Percentiles rank a stretch among this genome's conserved stretches.
Evolutionary conservation across 495 filamentous ascomycete genomes (phyloP).

Genomic region (Xylaria venustula): DNA sequence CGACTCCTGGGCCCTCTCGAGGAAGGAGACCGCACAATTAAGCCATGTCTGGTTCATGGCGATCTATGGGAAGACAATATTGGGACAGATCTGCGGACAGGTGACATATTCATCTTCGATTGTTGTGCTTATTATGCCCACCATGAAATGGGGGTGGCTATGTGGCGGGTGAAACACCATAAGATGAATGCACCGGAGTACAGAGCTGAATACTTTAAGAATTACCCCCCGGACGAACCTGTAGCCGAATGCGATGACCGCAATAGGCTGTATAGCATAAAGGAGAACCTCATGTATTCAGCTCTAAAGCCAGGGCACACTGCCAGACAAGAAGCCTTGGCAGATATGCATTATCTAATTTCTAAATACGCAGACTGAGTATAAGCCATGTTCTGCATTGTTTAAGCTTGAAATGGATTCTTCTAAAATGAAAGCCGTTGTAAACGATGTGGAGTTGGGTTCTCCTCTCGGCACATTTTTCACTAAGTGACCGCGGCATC

Average conservation of each 20-base stretch:
- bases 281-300: slow-evolving; percentile 29
- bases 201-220: slow-evolving; percentile 9
- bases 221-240: slow-evolving; percentile 14
- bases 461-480: too few relatives aligned
- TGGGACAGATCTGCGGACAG: slow-evolving; percentile 1
- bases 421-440: too few relatives aligned
- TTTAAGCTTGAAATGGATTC: too few relatives aligned
- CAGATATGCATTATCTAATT: slow-evolving; percentile 2
- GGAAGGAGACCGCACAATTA: slow-evolving; percentile 26
- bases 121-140: background rate
- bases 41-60: slow-evolving; percentile 36
- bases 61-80: slow-evolving; percentile 40
- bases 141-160: too few relatives aligned
- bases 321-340: background rate
- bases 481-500: too few relatives aligned
- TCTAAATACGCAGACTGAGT: too few relatives aligned
- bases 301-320: background rate
- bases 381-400: too few relatives aligned
- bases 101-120: background rate
- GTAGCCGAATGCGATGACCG: slow-evolving; percentile 25
- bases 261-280: slow-evolving; percentile 20
- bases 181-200: background rate
- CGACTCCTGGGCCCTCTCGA: slow-evolving; percentile 29
- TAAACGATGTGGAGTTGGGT: too few relatives aligned
- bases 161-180: background rate